A percentile compares a stretch with the other conserved stretches of the same genome.
phyloP scores from a whole-genome alignment of 164 flowering plant species.

The Euptelea pleiosperma region DNA sequence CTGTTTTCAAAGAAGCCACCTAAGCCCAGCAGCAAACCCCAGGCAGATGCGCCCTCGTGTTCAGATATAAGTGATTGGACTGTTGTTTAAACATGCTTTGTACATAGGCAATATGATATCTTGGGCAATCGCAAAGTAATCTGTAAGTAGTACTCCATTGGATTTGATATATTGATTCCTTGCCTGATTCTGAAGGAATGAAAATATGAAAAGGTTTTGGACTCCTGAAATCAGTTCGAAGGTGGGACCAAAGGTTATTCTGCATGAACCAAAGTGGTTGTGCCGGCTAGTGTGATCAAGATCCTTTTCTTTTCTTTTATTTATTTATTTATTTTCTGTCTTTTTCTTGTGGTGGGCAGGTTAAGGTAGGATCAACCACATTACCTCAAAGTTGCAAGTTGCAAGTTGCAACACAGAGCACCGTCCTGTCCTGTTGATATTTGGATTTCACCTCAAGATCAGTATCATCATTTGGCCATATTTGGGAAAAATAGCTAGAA shows the following conservation, averaged over 20 bases:
- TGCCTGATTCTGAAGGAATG: neutral
- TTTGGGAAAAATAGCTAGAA: too few relatives aligned
- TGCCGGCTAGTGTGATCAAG: too few relatives aligned
- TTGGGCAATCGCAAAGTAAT: neutral
- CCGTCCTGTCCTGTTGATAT: too few relatives aligned
- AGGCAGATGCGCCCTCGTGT: constrained; percentile 28
- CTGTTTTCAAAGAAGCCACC: constrained; percentile 68
- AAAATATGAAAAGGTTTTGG: constrained; percentile 1
- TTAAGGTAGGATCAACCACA: too few relatives aligned
- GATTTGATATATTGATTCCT: neutral
- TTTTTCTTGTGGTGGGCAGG: too few relatives aligned
- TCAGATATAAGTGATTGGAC: constrained; percentile 57
- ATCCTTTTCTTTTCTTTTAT: too few relatives aligned
- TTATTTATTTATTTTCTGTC: too few relatives aligned
- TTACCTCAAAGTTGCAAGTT: too few relatives aligned
- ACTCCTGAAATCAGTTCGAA: neutral
- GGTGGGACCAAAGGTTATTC: neutral
- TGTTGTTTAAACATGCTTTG: constrained; percentile 35
- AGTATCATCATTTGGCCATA: too few relatives aligned
- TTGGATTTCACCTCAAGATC: too few relatives aligned
- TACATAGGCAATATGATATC: neutral
- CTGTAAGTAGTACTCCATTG: constrained; percentile 20
- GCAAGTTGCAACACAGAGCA: too few relatives aligned
- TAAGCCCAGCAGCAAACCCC: constrained; percentile 30
- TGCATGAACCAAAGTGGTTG: too few relatives aligned